Percentiles rank a stretch among this genome's conserved stretches.
These are phyloP conservation scores for Pichia sp. DNA, from an alignment of 1,139 yeast species.

Conservation along the genomic window DNA sequence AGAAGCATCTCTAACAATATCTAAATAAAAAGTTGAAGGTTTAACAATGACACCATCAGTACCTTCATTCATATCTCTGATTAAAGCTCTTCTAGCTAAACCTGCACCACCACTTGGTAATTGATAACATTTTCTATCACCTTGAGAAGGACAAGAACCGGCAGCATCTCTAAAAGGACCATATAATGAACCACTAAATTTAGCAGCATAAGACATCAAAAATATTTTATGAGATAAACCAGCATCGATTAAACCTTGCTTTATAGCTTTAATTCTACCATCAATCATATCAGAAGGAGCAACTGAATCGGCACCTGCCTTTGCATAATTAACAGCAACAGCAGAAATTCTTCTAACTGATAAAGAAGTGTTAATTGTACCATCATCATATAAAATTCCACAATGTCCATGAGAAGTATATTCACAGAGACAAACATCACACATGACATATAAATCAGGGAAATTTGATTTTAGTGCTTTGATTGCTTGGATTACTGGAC, in stretches of 20 bases:
- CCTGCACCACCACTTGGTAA: slow-evolving; percentile 92
- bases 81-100: slow-evolving; percentile 84
- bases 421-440: slow-evolving; percentile 96
- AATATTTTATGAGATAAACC: slow-evolving; percentile 81
- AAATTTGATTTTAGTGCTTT: slow-evolving; percentile 55
- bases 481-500: slow-evolving; percentile 84
- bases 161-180: slow-evolving; percentile 99
- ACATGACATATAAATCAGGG: slow-evolving; percentile 80
- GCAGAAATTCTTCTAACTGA: slow-evolving; percentile 84
- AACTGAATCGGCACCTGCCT: slow-evolving; percentile 91
- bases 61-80: slow-evolving; percentile 85
- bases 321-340: slow-evolving; percentile 91
- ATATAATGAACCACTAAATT: slow-evolving; percentile 82
- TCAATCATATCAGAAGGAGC: slow-evolving; percentile 99
- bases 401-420: slow-evolving; percentile 97
- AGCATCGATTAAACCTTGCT: slow-evolving; percentile 75
- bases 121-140: slow-evolving; percentile 91
- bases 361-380: slow-evolving; percentile 66
- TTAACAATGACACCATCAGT: slow-evolving; percentile 93
- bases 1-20: slow-evolving; percentile 82
- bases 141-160: slow-evolving; percentile 80
- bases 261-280: slow-evolving; percentile 87
- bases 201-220: slow-evolving; percentile 91
- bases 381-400: slow-evolving; percentile 84
- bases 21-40: slow-evolving; percentile 96